These are phyloP conservation scores for Thuja plicata DNA, from an alignment of 83 land plant genomes.

Conservation along the genomic window DNA sequence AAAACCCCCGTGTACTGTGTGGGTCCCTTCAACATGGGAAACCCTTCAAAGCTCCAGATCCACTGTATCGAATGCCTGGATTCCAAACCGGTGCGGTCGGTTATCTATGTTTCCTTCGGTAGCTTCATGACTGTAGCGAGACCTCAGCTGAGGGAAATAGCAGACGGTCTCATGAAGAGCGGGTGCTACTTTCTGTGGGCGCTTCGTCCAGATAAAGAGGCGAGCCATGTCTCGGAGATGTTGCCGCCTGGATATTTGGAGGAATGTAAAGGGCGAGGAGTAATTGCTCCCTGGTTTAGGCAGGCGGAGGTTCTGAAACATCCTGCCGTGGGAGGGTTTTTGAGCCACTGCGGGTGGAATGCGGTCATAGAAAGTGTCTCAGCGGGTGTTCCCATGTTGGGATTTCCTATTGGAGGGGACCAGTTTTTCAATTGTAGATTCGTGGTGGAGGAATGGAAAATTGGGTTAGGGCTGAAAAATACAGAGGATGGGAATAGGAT, in stretches of 20 bases:
- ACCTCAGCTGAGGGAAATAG: constrained; percentile 29
- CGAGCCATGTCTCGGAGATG: not conserved
- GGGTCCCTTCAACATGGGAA: not conserved
- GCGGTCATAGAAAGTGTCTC: constrained; percentile 24
- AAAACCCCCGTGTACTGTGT: not conserved
- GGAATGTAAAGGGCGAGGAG: constrained; percentile 31
- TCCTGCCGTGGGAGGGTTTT: constrained; percentile 19
- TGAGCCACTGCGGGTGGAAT: constrained; percentile 44
- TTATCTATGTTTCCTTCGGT: constrained; percentile 45
- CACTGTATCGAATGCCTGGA: constrained; percentile 28
- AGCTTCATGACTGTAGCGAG: constrained; percentile 18
- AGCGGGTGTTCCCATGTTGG: constrained; percentile 28
- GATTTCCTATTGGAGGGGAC: constrained; percentile 23
- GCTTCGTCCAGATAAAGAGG: constrained; percentile 17
- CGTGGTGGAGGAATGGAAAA: constrained; percentile 25
- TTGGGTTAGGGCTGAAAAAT: too few relatives aligned
- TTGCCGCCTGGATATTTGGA: constrained; percentile 27
- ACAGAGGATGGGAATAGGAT: too few relatives aligned
- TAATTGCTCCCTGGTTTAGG: constrained; percentile 23
- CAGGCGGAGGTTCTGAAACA: constrained; percentile 23
- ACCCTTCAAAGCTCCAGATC: not conserved
- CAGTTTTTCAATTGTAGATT: constrained; percentile 25
- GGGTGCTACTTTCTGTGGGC: constrained; percentile 41
- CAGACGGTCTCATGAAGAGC: constrained; percentile 21
- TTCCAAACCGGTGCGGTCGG: constrained; percentile 26